A percentile compares a stretch with the other conserved stretches of the same genome.
These are phyloP conservation scores for Lentinus brumalis DNA, from an alignment of 768 basidiomycete species.

Conservation along the genomic window DNA sequence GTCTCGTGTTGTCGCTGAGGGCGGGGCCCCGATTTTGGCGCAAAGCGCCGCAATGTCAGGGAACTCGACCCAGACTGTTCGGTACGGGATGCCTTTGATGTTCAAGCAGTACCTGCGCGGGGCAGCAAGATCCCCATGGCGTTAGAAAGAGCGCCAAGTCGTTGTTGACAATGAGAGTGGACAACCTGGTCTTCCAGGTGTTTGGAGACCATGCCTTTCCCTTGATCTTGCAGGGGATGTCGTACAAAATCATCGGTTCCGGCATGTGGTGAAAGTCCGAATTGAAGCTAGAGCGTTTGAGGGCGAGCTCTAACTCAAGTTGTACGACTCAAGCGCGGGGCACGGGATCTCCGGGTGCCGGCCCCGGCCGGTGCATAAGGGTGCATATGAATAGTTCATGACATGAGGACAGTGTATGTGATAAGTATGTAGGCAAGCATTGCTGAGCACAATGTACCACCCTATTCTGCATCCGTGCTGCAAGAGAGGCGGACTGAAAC, in stretches of 20 bases:
- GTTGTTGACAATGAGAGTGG: too few species aligned
- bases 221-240: slow-evolving; percentile 16
- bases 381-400: too few species aligned
- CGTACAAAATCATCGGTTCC: slow-evolving; percentile 22
- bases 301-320: too few species aligned
- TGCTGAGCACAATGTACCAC: too few species aligned
- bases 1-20: slow-evolving; percentile 29
- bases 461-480: too few species aligned
- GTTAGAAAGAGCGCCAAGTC: not conserved
- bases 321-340: too few species aligned
- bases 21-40: slow-evolving; percentile 38
- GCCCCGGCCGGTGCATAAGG: too few species aligned
- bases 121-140: not conserved
- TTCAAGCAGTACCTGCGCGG: slow-evolving; percentile 35
- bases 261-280: not conserved
- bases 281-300: too few species aligned
- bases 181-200: slow-evolving; percentile 33
- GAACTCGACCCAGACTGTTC: slow-evolving; percentile 53
- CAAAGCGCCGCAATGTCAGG: slow-evolving; percentile 45
- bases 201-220: slow-evolving; percentile 23
- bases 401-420: too few species aligned
- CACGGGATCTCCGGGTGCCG: too few species aligned
- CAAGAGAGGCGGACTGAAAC: too few species aligned
- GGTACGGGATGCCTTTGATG: slow-evolving; percentile 43
- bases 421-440: too few species aligned